Conservation (phyloP, 2,329 filamentous ascomycete species). For the Colletotrichum sp. region DNA sequence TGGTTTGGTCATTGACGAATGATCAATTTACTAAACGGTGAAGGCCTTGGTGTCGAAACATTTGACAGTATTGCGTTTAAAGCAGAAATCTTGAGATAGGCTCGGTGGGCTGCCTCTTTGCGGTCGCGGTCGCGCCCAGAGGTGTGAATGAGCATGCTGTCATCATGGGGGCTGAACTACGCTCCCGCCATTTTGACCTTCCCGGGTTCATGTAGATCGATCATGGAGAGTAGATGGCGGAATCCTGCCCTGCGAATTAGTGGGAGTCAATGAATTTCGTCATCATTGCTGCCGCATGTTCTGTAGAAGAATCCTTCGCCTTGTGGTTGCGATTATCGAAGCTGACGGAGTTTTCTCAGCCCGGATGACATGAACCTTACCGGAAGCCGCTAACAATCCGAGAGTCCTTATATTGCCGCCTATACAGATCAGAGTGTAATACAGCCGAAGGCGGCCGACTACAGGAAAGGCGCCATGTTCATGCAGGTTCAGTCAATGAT, state of each 20-base stretch:
- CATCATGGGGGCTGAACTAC: neutral
- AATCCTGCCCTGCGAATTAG: fast-evolving
- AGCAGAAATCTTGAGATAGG: fast-evolving
- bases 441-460: neutral
- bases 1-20: neutral
- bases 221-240: neutral
- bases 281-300: fast-evolving
- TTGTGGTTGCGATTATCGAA: neutral
- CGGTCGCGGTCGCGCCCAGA: fast-evolving
- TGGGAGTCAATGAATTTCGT: fast-evolving
- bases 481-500: neutral
- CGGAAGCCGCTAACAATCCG: neutral
- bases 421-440: neutral
- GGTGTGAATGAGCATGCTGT: neutral
- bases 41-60: neutral
- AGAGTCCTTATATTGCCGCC: neutral
- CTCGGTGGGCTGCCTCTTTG: neutral
- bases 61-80: fast-evolving
- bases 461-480: fast-evolving
- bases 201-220: neutral
- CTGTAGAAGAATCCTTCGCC: fast-evolving
- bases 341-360: neutral
- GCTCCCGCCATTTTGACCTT: neutral
- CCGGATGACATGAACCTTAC: neutral
- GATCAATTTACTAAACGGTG: fast-evolving